These are phyloP conservation scores for Leishmania martiniquensis DNA, from an alignment of 208 protist species.

Conservation along the genomic window DNA sequence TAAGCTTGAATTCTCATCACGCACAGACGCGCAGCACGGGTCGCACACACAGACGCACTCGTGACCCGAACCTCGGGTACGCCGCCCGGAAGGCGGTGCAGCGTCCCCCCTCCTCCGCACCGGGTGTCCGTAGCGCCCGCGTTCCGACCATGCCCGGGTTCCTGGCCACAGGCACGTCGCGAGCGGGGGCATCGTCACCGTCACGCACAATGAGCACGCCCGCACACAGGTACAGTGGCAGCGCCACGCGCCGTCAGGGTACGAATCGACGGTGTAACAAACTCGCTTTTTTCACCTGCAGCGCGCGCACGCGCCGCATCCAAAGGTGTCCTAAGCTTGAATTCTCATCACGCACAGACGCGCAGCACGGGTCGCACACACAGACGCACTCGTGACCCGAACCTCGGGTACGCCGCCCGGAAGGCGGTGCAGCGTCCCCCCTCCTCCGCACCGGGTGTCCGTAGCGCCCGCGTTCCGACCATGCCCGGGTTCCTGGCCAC, in stretches of 20 bases:
- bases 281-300: conserved; percentile 47
- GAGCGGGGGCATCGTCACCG: background rate
- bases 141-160: conserved; percentile 7
- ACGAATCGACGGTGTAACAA: conserved; percentile 55
- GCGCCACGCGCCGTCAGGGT: conserved; percentile 32
- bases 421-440: conserved; percentile 22
- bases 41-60: background rate
- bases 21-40: background rate
- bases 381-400: conserved; percentile 3
- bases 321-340: conserved; percentile 67
- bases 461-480: conserved; percentile 11
- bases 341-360: conserved; percentile 34
- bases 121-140: conserved; percentile 9
- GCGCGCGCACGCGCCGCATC: conserved; percentile 31
- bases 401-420: conserved; percentile 16
- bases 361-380: background rate
- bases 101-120: conserved; percentile 8
- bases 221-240: background rate
- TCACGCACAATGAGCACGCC: background rate
- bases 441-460: background rate
- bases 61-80: conserved; percentile 6
- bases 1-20: conserved; percentile 56
- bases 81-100: conserved; percentile 28
- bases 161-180: background rate
- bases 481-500: background rate